Evolutionary conservation across 2,329 filamentous ascomycete species (phyloP), one percentile per base, ranked within the genome.

Genomic region (Paracoccidioides lutzii): DNA sequence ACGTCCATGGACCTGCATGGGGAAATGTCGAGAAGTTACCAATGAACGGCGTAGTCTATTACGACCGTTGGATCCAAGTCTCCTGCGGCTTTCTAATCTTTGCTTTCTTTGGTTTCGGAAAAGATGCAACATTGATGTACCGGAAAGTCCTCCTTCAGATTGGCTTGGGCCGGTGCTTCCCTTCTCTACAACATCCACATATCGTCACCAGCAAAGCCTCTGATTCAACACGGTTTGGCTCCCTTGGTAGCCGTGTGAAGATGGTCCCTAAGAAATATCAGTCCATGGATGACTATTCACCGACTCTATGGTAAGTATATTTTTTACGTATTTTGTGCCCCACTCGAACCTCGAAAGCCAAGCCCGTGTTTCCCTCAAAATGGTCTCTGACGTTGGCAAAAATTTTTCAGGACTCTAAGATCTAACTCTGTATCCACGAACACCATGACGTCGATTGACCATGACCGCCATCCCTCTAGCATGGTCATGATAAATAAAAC

Each of bases 71-170:
- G 80, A 72, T 79, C 22, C 75, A 78, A 49, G 69, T 84, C 8
- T 73, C 64, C 0, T 71, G 76, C 3, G 80, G 78, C 0, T 75
- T 79, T 57, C 57, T 82, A 32, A 68, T 81, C 10, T 86, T 86
- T 63, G 53, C 78, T n/a, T 79, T 83, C 62, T 85, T 85, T 60
- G 83, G 84, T 7, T 76, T 82, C 14, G 83, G 83, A 35, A 72
- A 71, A 32, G 83, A 87, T 62, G 82, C 82, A 0, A 69, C 73
- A 3, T 69, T 71, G 30, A 77, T 80, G 67, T 84, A 84, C 63
- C 71, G 71, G 53, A 66, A 67, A 3, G 70, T 73, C 56, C 62
- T 78, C 46, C 59, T 70, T 30, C 66, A 65, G n/a, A 51, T 77
- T 32, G 75, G 76, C 0, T 59, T 78, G 41, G 66, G 66, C 12